phyloP scores from a whole-genome alignment of 2,329 filamentous ascomycete genomes.

The Coleophoma cylindrospora region DNA sequence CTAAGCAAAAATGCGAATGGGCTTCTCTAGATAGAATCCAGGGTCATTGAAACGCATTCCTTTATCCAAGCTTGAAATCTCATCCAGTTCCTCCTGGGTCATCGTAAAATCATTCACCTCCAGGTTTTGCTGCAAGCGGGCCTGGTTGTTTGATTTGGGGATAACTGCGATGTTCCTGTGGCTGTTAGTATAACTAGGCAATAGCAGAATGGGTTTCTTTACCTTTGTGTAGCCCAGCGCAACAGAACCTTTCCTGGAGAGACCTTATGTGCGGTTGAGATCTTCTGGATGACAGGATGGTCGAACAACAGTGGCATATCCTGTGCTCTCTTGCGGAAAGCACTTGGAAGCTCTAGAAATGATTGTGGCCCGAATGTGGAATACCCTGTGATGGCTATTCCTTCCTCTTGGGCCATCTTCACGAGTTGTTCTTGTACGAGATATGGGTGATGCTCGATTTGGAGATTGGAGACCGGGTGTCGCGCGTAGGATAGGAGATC shows the following conservation, averaged over 20 bases:
- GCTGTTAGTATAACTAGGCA: neutral
- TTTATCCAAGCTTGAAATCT: conserved; percentile 58
- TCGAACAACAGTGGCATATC: conserved; percentile 64
- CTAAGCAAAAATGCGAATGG: conserved; percentile 48
- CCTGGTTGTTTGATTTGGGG: conserved; percentile 63
- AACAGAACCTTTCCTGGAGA: conserved; percentile 76
- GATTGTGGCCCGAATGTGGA: conserved; percentile 65
- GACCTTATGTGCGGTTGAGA: conserved; percentile 65
- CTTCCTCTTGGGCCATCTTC: conserved; percentile 49
- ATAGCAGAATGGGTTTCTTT: neutral
- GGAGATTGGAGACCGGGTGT: conserved; percentile 68
- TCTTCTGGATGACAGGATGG: conserved; percentile 53
- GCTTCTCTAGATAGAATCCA: conserved; percentile 31
- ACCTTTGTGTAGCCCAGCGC: conserved; percentile 76
- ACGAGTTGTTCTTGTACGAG: conserved; percentile 68
- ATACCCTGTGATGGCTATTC: conserved; percentile 59
- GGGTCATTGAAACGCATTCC: conserved; percentile 72
- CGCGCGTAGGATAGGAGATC: conserved; percentile 67
- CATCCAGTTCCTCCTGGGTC: conserved; percentile 56
- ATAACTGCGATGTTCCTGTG: conserved; percentile 64
- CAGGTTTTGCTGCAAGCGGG: conserved; percentile 57
- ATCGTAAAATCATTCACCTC: conserved; percentile 60
- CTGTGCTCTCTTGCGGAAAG: conserved; percentile 57
- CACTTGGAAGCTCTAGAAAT: conserved; percentile 60
- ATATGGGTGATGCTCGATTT: conserved; percentile 87